Base-by-base conservation (phyloP, 768 basidiomycete species). In the Rhodocollybia butyracea region DNA sequence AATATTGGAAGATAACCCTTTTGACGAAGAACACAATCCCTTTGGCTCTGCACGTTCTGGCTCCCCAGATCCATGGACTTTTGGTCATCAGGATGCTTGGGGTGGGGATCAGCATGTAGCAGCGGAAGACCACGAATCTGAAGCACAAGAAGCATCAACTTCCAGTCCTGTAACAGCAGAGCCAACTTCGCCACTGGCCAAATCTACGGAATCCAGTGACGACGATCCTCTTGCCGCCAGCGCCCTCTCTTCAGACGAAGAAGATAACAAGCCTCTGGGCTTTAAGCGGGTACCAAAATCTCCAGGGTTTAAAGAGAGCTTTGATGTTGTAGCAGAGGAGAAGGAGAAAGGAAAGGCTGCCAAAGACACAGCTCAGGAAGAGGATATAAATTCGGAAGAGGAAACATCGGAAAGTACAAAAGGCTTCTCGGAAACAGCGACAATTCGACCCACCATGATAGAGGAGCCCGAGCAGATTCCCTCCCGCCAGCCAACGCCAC, bases 51-150 rank as follows among this genome's bases (percentile, higher is more conserved):
- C 80, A 56, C 79, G 88, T 40, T 83, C 87, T 21, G 65, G 70
- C 60, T 89, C 88, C 19, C 85, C 87, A 40, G 89, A 91, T 67
- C 89, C 89, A 60, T 91, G 89, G 89, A 73, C 85, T 3, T 84
- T 77, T 58, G 75, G 75, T 40, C 29, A 56, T 8, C 45, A 55
- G 8, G 48, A 50, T 50, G 48, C 48, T 38, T 50, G 48, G 48
- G 34, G 21, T 5, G 36, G 40, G 17, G 51, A 50, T 19, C 42
- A 51, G n/a, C 36, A n/a, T 57, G 27, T 32, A 6, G 59, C 56
- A 21, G 31, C 39, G 30, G 39, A 60, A 22, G 39, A 58, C 22
- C 24, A 45, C 32, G 27, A 55, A 22, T 22, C 34, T 19, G 21
- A 34, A 21, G 57, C 68, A 45, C 56, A 66, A 48, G 42, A 59